Evolutionary conservation across 2,329 filamentous ascomycete genomes (phyloP).

Genomic region (Arthrobotrys entomopaga): DNA sequence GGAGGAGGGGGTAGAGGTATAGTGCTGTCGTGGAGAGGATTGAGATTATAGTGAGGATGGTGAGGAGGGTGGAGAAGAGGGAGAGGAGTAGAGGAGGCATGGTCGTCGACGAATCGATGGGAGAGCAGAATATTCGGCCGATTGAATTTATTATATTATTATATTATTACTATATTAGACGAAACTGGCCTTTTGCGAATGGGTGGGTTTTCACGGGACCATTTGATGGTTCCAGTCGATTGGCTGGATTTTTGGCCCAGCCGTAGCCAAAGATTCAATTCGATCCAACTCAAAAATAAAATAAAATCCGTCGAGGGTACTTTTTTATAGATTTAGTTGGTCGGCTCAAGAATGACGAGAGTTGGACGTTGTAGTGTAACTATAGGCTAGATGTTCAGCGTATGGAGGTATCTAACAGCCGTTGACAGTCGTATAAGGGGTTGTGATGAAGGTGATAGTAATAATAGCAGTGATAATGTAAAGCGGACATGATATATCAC

Average conservation of each 20-base stretch:
- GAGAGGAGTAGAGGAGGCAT: constrained; percentile 36
- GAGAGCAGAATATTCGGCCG: no score
- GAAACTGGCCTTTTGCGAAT: no score
- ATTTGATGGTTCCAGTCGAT: constrained; percentile 30
- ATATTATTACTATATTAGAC: no score
- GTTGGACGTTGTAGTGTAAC: no score
- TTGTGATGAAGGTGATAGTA: neutral
- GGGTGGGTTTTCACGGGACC: constrained; percentile 18
- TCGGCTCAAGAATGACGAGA: no score
- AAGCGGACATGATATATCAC: constrained; percentile 19
- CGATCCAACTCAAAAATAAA: no score
- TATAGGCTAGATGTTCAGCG: neutral
- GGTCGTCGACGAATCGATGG: constrained; percentile 10
- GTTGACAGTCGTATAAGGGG: constrained; percentile 17
- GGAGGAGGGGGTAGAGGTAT: constrained; percentile 87
- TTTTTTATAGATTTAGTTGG: no score
- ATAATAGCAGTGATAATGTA: neutral
- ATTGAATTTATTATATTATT: no score
- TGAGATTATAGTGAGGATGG: constrained; percentile 72
- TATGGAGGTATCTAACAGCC: neutral
- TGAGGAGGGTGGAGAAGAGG: constrained; percentile 58
- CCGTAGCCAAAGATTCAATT: no score
- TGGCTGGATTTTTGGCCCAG: constrained; percentile 8
- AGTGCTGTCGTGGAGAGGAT: constrained; percentile 78
- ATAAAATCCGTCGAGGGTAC: no score